Conservation (phyloP, 2,329 filamentous ascomycete species). For the Pseudocercospora crystallina region DNA sequence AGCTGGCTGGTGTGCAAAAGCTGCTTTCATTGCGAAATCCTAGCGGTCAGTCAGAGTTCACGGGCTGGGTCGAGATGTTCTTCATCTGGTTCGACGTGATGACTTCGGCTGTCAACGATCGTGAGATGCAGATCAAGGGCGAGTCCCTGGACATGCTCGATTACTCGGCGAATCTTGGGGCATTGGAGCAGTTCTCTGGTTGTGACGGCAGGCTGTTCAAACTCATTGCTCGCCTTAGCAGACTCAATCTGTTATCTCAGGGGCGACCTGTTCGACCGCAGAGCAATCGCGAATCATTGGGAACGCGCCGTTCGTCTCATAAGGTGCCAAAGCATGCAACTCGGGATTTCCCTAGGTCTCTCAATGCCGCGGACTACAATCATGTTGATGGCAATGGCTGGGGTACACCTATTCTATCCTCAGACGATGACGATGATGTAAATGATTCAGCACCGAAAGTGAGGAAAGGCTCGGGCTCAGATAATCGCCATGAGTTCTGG, state of each 20-base stretch:
- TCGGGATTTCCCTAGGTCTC: constrained; percentile 7
- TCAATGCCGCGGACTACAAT: constrained; percentile 47
- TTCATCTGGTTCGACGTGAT: constrained; percentile 96
- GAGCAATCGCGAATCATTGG: constrained; percentile 9
- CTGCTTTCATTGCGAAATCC: constrained; percentile 74
- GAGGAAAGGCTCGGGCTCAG: constrained; percentile 41
- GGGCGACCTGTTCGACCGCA: constrained; percentile 46
- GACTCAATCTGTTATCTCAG: constrained; percentile 81
- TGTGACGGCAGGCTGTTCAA: constrained; percentile 87
- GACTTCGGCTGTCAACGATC: constrained; percentile 86
- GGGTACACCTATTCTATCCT: constrained; percentile 42
- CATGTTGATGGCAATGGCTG: constrained; percentile 70
- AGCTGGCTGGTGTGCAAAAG: constrained; percentile 91
- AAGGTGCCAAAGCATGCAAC: constrained; percentile 5
- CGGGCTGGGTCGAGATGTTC: constrained; percentile 86
- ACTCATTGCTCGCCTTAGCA: constrained; percentile 77
- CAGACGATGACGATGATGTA: constrained; percentile 41
- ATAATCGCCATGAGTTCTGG: constrained; percentile 68
- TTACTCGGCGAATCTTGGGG: constrained; percentile 66
- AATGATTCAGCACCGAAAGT: constrained; percentile 19
- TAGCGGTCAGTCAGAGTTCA: constrained; percentile 61
- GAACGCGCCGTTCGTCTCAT: constrained; percentile 18
- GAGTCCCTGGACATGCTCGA: constrained; percentile 63
- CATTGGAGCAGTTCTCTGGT: constrained; percentile 80
- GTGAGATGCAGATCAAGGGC: constrained; percentile 75